Evolutionary conservation across 2,329 filamentous ascomycete species (phyloP).

Genomic region (Colletotrichum simmondsii): DNA sequence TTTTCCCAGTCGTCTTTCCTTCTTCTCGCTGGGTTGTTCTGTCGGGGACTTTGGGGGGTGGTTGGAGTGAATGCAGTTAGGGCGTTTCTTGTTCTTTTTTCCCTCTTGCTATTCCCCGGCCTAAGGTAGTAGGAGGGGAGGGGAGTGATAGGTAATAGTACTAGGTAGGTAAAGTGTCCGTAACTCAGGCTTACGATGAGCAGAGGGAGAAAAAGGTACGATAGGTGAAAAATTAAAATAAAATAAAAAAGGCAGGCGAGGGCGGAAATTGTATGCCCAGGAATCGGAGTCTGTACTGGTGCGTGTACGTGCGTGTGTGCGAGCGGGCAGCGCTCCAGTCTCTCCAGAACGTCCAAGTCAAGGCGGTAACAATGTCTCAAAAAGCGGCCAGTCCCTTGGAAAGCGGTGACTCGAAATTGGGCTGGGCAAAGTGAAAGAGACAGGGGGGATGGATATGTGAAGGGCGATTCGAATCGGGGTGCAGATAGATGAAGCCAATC

Average conservation of each 20-base stretch:
- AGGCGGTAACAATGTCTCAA: slow-evolving; percentile 36
- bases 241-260: slow-evolving; percentile 8
- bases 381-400: slow-evolving; percentile 16
- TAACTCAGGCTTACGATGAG: slow-evolving; percentile 14
- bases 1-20: slow-evolving; percentile 1
- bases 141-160: slow-evolving; percentile 20
- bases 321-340: neutral
- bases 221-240: neutral
- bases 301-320: slow-evolving; percentile 3
- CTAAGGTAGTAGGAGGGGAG: neutral
- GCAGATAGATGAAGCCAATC: slow-evolving; percentile 19
- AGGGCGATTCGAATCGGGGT: slow-evolving; percentile 18
- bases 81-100: neutral
- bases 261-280: slow-evolving; percentile 26
- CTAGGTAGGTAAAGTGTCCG: neutral
- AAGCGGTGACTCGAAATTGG: slow-evolving; percentile 32
- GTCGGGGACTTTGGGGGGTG: neutral
- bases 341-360: slow-evolving; percentile 9
- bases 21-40: neutral
- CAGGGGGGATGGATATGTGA: slow-evolving; percentile 13
- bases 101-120: neutral
- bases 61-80: neutral
- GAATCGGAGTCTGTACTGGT: slow-evolving; percentile 13
- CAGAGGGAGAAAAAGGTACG: slow-evolving; percentile 10
- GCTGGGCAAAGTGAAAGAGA: neutral